Evolutionary conservation across 352 stramenopile genomes (phyloP), one percentile per base, ranked within the genome.

Genomic region (Thraustochytrium sp.): DNA sequence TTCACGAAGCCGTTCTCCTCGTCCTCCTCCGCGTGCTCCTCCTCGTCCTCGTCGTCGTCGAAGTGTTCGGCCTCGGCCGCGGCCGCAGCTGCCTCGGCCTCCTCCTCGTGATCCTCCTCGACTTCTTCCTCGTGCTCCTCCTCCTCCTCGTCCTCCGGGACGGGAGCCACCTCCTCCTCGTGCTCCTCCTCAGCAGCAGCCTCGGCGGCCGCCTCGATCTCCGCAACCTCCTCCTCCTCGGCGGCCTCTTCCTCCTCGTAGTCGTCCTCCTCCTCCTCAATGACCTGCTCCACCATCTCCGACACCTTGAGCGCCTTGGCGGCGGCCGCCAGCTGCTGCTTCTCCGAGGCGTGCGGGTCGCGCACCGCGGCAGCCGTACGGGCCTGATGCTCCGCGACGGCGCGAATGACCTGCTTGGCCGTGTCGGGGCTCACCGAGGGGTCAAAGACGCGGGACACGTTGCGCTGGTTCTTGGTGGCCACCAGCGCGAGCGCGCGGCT

Each of bases 401-500:
- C 61, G 8, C 49, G 29, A 16, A 84, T 38, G 40, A 84, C 34
- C 59, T 83, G 40, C n/a, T 55, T 46, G 42, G 75, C 75, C 5
- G 49, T 80, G 21, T 59, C 42, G 26, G 75, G 75, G 34, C 34
- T 38, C 38, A 84, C 75, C 8, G 26, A 44, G 26, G 75, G 2
- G 34, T 80, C 61, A 0, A 84, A 61, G 29, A 61, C 75, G n/a
- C 49, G 53, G 23, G 55, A 64, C 16, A 78, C 55, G 46, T 80
- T 84, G 42, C 40, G 31, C 59, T 84, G 55, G 61, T 84, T 80
- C 2, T 54, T 51, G 36, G 29, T 83, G 23, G 75, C n/a, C 42
- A 84, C 75, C n/a, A 84, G 21, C n/a, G 59, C 34, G n/a, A 84
- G 75, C 55, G 75, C 75, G 34, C 75, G 54, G 51, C 55, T 76